These are phyloP conservation scores for Apocynum venetum DNA, from an alignment of 257 asterid species.

Conservation along the genomic window DNA sequence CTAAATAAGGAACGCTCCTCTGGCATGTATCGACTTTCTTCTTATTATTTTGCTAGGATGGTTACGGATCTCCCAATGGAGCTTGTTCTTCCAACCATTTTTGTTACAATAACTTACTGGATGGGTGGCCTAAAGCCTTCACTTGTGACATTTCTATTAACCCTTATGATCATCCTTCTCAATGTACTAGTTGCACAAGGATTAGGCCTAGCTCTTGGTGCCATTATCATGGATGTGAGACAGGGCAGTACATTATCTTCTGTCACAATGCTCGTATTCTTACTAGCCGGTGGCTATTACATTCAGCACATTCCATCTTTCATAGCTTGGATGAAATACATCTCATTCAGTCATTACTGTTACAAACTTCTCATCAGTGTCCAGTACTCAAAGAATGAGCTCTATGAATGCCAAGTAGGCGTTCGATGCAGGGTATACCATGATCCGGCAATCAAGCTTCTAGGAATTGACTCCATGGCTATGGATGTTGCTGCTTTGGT, in stretches of 20 bases:
- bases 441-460: conserved; percentile 57
- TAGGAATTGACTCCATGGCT: conserved; percentile 46
- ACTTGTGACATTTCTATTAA: conserved; percentile 40
- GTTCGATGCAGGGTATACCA: conserved; percentile 48
- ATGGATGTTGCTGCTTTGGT: conserved; percentile 59
- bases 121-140: conserved; percentile 83
- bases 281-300: conserved; percentile 75
- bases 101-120: conserved; percentile 66
- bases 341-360: conserved; percentile 65
- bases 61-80: conserved; percentile 84
- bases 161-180: conserved; percentile 53
- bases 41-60: conserved; percentile 66
- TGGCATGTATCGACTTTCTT: conserved; percentile 73
- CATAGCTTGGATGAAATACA: conserved; percentile 62
- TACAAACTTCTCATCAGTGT: conserved; percentile 70
- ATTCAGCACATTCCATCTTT: conserved; percentile 69
- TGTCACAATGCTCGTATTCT: conserved; percentile 65
- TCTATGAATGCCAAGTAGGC: conserved; percentile 53
- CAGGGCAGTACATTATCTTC: conserved; percentile 65
- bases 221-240: conserved; percentile 68
- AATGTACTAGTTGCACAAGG: conserved; percentile 81
- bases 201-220: conserved; percentile 85
- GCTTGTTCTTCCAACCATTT: conserved; percentile 72
- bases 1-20: conserved; percentile 61
- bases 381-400: conserved; percentile 50